phyloP scores from a whole-genome alignment of 1,284 basidiomycete species.

The Tremellales sp. region DNA sequence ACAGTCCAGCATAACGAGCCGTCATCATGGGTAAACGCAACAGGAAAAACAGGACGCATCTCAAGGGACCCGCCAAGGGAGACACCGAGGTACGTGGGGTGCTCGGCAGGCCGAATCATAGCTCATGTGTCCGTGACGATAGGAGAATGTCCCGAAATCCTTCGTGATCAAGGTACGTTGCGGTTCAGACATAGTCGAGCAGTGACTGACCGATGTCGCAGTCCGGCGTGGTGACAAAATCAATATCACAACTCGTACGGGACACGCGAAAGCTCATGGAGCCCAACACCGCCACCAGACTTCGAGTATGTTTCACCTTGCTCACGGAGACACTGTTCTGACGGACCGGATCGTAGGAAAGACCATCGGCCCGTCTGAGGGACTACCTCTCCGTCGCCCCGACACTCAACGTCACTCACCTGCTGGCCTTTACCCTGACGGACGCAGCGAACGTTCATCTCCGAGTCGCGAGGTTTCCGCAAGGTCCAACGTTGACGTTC shows the following conservation, averaged over 20 bases:
- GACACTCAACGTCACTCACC: slow-evolving; percentile 84
- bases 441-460: slow-evolving; percentile 73
- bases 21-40: slow-evolving; percentile 62
- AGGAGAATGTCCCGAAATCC: slow-evolving; percentile 53
- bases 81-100: slow-evolving; percentile 34
- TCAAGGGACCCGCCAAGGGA: slow-evolving; percentile 56
- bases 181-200: background rate
- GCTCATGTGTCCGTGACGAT: background rate
- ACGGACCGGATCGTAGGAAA: slow-evolving; percentile 60
- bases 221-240: slow-evolving; percentile 84
- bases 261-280: slow-evolving; percentile 96
- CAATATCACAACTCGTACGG: slow-evolving; percentile 80
- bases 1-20: background rate
- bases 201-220: slow-evolving; percentile 12
- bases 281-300: slow-evolving; percentile 89
- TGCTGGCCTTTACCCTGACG: slow-evolving; percentile 87
- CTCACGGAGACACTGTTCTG: slow-evolving; percentile 2
- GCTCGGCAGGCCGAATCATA: background rate
- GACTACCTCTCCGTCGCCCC: slow-evolving; percentile 94
- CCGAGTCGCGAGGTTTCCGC: slow-evolving; percentile 81
- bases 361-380: slow-evolving; percentile 85
- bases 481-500: slow-evolving; percentile 92
- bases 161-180: slow-evolving; percentile 70
- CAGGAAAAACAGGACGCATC: slow-evolving; percentile 82
- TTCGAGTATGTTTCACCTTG: slow-evolving; percentile 59